Evolutionary conservation across 2,329 filamentous ascomycete species (phyloP).

Genomic region (Diaporthe destruens): DNA sequence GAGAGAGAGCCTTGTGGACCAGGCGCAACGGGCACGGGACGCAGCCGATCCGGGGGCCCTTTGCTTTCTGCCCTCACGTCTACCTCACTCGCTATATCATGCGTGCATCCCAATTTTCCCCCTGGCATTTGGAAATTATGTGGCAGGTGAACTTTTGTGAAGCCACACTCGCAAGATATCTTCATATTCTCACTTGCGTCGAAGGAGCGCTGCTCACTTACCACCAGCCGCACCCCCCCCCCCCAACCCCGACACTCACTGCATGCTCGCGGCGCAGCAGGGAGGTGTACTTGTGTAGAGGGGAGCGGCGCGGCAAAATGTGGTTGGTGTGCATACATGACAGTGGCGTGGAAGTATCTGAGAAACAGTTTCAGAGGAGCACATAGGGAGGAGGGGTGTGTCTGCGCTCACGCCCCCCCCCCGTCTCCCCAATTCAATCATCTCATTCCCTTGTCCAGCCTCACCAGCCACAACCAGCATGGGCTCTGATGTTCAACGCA

Average conservation of each 20-base stretch:
- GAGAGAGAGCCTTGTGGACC: not conserved
- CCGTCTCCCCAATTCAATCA: not conserved
- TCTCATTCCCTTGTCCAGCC: not conserved
- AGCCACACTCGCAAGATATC: not conserved
- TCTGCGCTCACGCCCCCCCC: conserved; percentile 19
- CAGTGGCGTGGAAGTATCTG: conserved; percentile 20
- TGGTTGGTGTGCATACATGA: conserved; percentile 9
- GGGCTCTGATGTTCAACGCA: conserved; percentile 15
- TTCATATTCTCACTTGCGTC: not conserved
- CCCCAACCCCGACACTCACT: not conserved
- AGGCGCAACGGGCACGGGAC: conserved; percentile 21
- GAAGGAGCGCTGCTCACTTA: conserved; percentile 9
- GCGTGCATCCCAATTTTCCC: not conserved
- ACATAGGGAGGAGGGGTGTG: not conserved
- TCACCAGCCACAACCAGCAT: conserved; percentile 32
- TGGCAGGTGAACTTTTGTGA: not conserved
- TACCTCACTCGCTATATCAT: not conserved
- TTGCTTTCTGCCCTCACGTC: not conserved
- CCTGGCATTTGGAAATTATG: not conserved
- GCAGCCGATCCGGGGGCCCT: conserved; percentile 9
- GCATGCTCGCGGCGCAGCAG: conserved; percentile 23
- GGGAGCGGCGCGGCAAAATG: conserved; percentile 4
- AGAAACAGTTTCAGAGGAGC: conserved; percentile 25
- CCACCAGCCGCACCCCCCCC: not conserved
- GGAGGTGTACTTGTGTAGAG: not conserved